Evolutionary conservation across 208 protist genomes (phyloP), one percentile per base, ranked within the genome.

Genomic region (Wallacemonas rigidus): DNA sequence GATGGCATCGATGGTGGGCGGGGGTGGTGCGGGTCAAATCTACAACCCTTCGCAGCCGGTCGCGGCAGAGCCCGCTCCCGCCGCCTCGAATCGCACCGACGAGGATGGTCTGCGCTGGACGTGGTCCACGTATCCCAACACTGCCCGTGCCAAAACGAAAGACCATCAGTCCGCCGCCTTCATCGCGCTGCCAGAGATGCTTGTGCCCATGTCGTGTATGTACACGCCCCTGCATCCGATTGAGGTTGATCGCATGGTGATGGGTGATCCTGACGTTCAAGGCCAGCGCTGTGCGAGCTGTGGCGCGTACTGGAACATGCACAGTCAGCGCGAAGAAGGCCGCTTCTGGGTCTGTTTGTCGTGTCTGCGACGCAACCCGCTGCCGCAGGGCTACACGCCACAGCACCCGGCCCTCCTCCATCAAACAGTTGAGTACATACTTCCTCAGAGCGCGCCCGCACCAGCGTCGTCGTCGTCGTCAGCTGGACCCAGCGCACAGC

Each of bases 171-270:
- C 84, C 50, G 78, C 76, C 1, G 79, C 77, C 4, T 81, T 74
- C 39, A 69, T 86, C 44, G 74, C 76, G 64, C 71, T 86, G 14
- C 89, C 90, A n/a, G 86, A 88, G 74, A 95, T 95, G 90, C 78
- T 95, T 40, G 77, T 97, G 43, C 92, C 92, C 35, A 75, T 97
- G 78, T 79, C 82, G n/a, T 97, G 92, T 77, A 92, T 97, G 85
- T 93, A 94, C 88, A 90, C 88, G 8, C 92, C 92, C 8, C 80
- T 97, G 54, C 58, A 74, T 38, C 83, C 85, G 5, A 77, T 96
- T 17, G 78, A 82, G 5, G 55, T 79, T 4, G 60, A 45, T 43
- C 80, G 82, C 41, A 67, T 94, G 47, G 79, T 92, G 2, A 62
- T 88, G 36, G 87, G 81, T 14, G 77, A 87, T 41, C 81, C 80